Evolutionary conservation across 2,329 filamentous ascomycete species (phyloP), one percentile per base, ranked within the genome.

Genomic region (Exophiala oligosperma): DNA sequence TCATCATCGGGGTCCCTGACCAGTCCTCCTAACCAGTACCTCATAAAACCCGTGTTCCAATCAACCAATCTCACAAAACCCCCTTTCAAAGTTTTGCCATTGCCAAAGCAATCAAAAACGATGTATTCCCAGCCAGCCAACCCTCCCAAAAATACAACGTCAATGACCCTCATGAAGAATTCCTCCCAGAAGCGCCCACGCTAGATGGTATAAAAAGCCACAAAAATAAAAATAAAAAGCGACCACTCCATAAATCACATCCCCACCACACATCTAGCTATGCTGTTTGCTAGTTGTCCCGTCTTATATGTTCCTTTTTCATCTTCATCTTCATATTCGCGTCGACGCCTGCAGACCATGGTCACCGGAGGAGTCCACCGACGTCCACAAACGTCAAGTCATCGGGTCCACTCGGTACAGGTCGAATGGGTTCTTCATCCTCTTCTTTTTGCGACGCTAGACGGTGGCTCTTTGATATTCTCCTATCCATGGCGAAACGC

Each of bases 381-480:
- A 62, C 66, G 52, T 70, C 68, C 7, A 57, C 56, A 28, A 70
- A 43, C 35, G 72, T 74, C 4, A 86, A 68, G 29, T 64, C 61
- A 43, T 67, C 64, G 14, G 58, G 60, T 11, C 58, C 14, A 85
- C 72, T 1, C 81, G 83, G 7, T 82, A 80, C 1, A 86, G 69
- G 63, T 87, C 44, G 41, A 28, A 49, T 49, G 9, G 58, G 84
- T 62, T 84, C 26, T 40, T 54, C 51, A n/a, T 48, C 46, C 28
- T 52, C 54, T 52, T 56, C 52, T 24, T 77, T 14, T 70, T 64
- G 14, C 67, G 67, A 56, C 70, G 71, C 1, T 14, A 60, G 17
- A 21, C 59, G 49, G 41, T 47, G 54, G 6, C 49, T 49, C 29
- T 47, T 37, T 38, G 60, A 60, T 5, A 57, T 44, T 35, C 55